Percentiles rank a stretch among this genome's conserved stretches.
Conservation (phyloP, 768 basidiomycete genomes). For the Leccinum subgranulosum region DNA sequence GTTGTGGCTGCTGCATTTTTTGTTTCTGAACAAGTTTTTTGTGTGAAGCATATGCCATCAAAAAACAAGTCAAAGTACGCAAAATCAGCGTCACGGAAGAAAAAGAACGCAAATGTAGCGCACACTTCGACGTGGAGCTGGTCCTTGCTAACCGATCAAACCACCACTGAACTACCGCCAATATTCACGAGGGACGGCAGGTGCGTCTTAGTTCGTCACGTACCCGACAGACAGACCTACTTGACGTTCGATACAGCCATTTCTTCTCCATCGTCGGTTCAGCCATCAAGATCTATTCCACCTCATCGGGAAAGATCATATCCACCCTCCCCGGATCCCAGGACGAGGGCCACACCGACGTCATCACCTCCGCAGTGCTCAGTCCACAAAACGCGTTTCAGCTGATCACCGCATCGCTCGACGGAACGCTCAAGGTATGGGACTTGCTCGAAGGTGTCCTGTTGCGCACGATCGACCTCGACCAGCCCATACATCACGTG, state of each 20-base stretch:
- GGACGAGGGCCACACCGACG: constrained; percentile 39
- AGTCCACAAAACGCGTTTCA: constrained; percentile 89
- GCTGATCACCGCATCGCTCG: constrained; percentile 78
- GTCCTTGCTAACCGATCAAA: constrained; percentile 68
- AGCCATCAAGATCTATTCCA: constrained; percentile 83
- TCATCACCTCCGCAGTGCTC: constrained; percentile 71
- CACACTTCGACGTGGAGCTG: constrained; percentile 47
- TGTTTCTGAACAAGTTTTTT: constrained; percentile 3
- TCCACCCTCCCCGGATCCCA: constrained; percentile 70
- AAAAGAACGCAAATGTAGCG: constrained; percentile 13
- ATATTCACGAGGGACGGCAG: constrained; percentile 88
- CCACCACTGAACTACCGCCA: constrained; percentile 61
- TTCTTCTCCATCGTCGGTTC: constrained; percentile 86
- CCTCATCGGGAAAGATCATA: constrained; percentile 70
- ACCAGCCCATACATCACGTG: constrained; percentile 66
- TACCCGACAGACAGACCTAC: constrained; percentile 9
- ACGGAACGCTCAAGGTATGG: constrained; percentile 89
- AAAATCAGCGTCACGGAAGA: constrained; percentile 28
- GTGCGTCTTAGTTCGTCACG: constrained; percentile 38
- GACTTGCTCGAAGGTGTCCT: constrained; percentile 86
- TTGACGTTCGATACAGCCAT: constrained; percentile 50
- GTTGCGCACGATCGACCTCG: constrained; percentile 68
- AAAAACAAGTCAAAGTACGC: constrained; percentile 48
- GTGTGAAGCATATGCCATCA: constrained; percentile 27
- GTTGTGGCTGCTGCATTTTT: constrained; percentile 25